These are phyloP conservation scores for Eucalyptus guilfoylei DNA, from an alignment of 345 rosid species.

Conservation along the genomic window DNA sequence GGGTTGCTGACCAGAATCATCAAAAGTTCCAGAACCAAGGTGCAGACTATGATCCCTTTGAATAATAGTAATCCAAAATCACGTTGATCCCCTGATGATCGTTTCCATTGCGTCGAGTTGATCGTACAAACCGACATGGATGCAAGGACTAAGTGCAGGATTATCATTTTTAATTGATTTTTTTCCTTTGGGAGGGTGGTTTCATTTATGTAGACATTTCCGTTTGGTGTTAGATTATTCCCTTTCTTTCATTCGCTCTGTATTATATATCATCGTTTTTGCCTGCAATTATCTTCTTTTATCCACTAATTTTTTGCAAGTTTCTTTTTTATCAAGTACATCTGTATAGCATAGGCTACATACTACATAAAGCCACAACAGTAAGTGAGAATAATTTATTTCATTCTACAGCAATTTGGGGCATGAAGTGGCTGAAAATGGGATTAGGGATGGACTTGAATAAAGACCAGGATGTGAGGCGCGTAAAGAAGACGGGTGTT, in stretches of 20 bases:
- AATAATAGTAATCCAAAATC: not conserved
- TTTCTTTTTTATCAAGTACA: not conserved
- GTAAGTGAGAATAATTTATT: not conserved
- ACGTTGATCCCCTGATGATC: not conserved
- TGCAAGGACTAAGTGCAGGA: not conserved
- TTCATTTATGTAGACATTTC: too few relatives aligned
- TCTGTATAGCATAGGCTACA: not conserved
- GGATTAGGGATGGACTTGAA: not conserved
- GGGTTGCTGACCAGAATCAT: constrained; percentile 55
- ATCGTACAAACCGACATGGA: not conserved
- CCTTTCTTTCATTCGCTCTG: not conserved
- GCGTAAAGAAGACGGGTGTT: not conserved
- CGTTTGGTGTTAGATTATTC: not conserved
- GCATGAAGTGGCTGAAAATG: not conserved
- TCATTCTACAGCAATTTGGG: not conserved
- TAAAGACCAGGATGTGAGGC: not conserved
- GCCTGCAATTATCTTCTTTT: not conserved
- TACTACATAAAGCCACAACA: not conserved
- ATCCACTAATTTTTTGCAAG: not conserved
- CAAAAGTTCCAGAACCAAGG: constrained; percentile 48
- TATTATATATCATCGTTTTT: not conserved
- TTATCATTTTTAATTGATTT: not conserved
- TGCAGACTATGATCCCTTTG: not conserved
- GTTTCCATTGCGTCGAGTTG: not conserved
- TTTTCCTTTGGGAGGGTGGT: too few relatives aligned